phyloP scores from a whole-genome alignment of 345 rosid genomes.

The Euphorbia lathyris region DNA sequence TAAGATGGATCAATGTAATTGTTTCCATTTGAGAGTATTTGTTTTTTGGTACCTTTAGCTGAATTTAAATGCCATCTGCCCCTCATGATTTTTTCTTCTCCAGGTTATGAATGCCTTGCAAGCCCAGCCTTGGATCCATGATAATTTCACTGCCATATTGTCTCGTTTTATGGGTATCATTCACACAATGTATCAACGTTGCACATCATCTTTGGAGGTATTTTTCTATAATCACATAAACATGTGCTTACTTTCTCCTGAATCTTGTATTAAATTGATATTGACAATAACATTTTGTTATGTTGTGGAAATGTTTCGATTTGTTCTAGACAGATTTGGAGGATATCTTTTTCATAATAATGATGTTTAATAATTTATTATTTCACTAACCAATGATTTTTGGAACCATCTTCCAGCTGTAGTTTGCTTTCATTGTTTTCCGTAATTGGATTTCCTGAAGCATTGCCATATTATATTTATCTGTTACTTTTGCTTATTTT shows the following conservation, averaged over 20 bases:
- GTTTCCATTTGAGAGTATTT: too few relatives aligned
- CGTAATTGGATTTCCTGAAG: neutral
- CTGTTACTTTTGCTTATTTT: neutral
- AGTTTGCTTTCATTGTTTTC: neutral
- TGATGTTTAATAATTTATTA: neutral
- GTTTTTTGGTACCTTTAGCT: neutral
- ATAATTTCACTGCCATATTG: slow-evolving; percentile 46
- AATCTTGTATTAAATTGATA: neutral
- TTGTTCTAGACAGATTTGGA: neutral
- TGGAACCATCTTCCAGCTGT: neutral
- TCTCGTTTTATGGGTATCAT: slow-evolving; percentile 74
- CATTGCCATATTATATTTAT: neutral
- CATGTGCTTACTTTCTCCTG: neutral
- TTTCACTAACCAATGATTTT: neutral
- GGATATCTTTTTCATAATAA: neutral
- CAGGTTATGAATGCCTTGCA: slow-evolving; percentile 81
- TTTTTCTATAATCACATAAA: neutral
- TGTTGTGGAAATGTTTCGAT: neutral
- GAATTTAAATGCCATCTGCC: neutral
- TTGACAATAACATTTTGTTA: neutral
- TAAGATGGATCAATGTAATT: neutral
- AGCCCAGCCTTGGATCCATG: slow-evolving; percentile 57
- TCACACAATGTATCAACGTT: slow-evolving; percentile 81
- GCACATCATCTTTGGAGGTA: slow-evolving; percentile 84
- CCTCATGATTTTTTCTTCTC: neutral